Base-by-base conservation (phyloP, 164 flowering plant species). In the Nymphaea thermarum region DNA sequence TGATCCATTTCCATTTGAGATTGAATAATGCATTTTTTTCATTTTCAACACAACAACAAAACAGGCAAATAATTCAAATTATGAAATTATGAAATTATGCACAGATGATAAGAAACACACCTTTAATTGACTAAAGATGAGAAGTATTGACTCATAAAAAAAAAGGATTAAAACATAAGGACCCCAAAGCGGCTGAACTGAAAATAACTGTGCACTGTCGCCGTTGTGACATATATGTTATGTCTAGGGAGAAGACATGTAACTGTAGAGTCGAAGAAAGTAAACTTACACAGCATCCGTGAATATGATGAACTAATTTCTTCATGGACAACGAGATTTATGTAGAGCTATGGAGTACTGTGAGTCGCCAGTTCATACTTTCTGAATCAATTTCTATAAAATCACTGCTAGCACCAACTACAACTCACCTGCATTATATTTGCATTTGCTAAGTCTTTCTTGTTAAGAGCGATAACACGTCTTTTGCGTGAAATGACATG, bases 401-500 rank as follows among this genome's bases (percentile, higher is more conserved):
- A 47, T 12, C 55, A 47, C 55, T 25, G 36, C 7, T 47, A 47
- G 11, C 55, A 47, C 55, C 12, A 47, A 47, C 55, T n/a, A 11
- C 3, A n/a, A 69, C 77, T 55, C 70, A 90, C 97, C 62, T 77
- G 83, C 91, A 89, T 84, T 64, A 94, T 80, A 74, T 91, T 91
- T 69, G 91, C 85, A 70, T 89, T 89, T 43, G 96, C 96, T 71
- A 91, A 80, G 67, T 94, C 97, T 74, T 86, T 91, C 90, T 94
- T 94, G 74, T 91, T 91, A 65, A 94, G 84, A 71, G 96, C 97
- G 74, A 94, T 75, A 11, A 94, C 79, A 10, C 96, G 85, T 71
- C 89, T 83, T 71, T 94, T 94, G 44, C 82, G 74, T 2, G 88
- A 70, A 36, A 94, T 81, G 60, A 81, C 75, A 42, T 83, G 75